Evolutionary conservation across 2,329 filamentous ascomycete genomes (phyloP), one percentile per base, ranked within the genome.

Genomic region (Trematosphaeria pertusa): DNA sequence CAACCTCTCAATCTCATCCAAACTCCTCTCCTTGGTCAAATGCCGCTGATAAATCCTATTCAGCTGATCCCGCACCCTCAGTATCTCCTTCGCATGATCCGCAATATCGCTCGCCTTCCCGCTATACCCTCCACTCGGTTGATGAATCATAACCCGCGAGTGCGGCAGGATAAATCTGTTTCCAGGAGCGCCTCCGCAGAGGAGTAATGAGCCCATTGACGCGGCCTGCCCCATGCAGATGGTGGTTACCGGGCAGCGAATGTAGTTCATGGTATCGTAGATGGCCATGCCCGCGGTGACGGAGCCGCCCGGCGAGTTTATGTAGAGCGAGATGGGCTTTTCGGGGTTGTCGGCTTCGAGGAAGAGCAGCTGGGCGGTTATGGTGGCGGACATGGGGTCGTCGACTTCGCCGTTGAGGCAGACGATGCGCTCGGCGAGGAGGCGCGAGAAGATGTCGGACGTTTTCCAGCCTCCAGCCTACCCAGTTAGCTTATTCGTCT

Each of bases 251-350:
- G 93, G 91, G 2, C 89, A 89, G 50, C 87, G 86, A 69, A 99
- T 97, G 73, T 99, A 99, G 61, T 88, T 86, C 93, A 99, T 97
- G 10, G 94, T 99, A 71, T 99, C 94, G 80, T 99, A 99, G 65
- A 99, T 97, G 19, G 94, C 92, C 50, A 87, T 77, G 3, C 79
- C 79, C 48, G 94, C 93, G 52, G 88, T 93, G 31, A 99, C 92
- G 32, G 89, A 93, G 45, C 94, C 94, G 38, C 94, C 94, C 0
- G 93, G 93, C 0, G 90, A 96, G 77, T 99, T 96, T 73, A 99
- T 99, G 74, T 99, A 99, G 72, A 99, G 89, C 41, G 89, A 94
- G 57, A 99, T 97, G 10, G 91, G 89, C 72, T 96, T 97, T 45
- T 95, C 86, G 3, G 93, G 92, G 65, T 90, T 91, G 68, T 99